Evolutionary conservation across 805 yeast species (phyloP).

Genomic region (Candida ficus): DNA sequence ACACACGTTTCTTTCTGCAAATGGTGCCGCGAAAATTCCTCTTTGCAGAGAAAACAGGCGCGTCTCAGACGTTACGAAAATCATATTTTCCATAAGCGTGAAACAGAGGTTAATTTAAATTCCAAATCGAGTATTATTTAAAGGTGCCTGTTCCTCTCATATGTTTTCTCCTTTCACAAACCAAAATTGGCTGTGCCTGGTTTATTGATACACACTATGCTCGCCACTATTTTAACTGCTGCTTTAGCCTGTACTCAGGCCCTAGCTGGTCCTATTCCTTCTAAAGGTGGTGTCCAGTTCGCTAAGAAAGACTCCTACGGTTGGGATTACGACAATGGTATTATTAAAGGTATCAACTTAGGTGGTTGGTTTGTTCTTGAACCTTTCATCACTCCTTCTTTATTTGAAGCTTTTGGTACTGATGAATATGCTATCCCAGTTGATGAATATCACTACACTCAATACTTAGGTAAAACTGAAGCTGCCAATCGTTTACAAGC

Average conservation of each 20-base stretch:
- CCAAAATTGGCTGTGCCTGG: neutral
- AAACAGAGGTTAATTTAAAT: no score
- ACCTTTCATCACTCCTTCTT: conserved; percentile 79
- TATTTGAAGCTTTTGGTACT: conserved; percentile 47
- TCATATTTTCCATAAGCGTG: no score
- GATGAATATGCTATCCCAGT: conserved; percentile 48
- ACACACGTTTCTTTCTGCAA: no score
- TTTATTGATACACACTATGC: neutral
- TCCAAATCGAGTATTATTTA: neutral
- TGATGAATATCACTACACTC: conserved; percentile 73
- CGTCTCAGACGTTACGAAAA: no score
- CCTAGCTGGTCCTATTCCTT: conserved; percentile 23
- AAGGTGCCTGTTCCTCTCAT: neutral
- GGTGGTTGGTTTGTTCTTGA: conserved; percentile 93
- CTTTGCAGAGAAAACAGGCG: no score
- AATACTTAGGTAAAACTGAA: conserved; percentile 53
- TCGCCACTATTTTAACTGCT: conserved; percentile 3
- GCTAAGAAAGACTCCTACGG: conserved; percentile 13
- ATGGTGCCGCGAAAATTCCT: no score
- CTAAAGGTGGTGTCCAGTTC: conserved; percentile 21
- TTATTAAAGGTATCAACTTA: conserved; percentile 61
- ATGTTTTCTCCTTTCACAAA: no score
- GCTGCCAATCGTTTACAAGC: conserved; percentile 46
- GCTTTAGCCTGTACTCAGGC: conserved; percentile 4
- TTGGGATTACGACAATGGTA: conserved; percentile 18